A percentile compares a stretch with the other conserved stretches of the same genome.
Conservation (phyloP, 441 rosid species). For the Macaranga tanarius region DNA sequence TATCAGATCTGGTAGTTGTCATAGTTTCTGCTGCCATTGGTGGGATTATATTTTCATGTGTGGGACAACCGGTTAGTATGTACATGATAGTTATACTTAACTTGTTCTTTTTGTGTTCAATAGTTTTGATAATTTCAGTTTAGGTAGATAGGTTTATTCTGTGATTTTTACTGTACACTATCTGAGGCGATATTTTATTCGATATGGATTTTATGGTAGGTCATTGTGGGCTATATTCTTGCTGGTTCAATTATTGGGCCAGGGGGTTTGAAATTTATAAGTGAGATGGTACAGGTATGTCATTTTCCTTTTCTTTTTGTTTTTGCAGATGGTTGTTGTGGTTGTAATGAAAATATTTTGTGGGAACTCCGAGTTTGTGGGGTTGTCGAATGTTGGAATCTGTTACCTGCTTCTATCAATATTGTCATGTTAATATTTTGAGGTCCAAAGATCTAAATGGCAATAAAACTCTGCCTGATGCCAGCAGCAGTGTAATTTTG, state of each 20-base stretch:
- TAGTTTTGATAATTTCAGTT: slow-evolving; percentile 8
- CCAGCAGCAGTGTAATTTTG: not conserved
- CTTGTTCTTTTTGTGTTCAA: slow-evolving; percentile 9
- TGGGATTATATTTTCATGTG: slow-evolving; percentile 88
- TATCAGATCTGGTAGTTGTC: slow-evolving; percentile 93
- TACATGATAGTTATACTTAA: slow-evolving; percentile 14
- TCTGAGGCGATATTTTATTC: slow-evolving; percentile 1
- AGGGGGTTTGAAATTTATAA: slow-evolving; percentile 93
- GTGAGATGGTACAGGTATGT: slow-evolving; percentile 96
- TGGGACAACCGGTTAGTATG: slow-evolving; percentile 93
- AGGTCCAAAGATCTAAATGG: slow-evolving; percentile 6
- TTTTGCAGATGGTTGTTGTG: slow-evolving; percentile 2
- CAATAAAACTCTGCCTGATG: not conserved
- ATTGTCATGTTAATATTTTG: slow-evolving; percentile 11
- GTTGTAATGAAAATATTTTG: not conserved
- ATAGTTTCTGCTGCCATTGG: slow-evolving; percentile 98
- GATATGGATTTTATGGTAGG: slow-evolving; percentile 39
- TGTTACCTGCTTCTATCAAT: not conserved
- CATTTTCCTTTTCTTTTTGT: slow-evolving; percentile 6
- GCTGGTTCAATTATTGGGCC: slow-evolving; percentile 97
- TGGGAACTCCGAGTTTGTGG: not conserved
- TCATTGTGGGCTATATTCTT: slow-evolving; percentile 96
- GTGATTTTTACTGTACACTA: slow-evolving; percentile 20
- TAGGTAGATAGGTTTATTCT: slow-evolving; percentile 18
- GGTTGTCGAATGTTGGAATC: not conserved